phyloP scores from a whole-genome alignment of 306 rosid genomes.

The Quillaja saponaria region DNA sequence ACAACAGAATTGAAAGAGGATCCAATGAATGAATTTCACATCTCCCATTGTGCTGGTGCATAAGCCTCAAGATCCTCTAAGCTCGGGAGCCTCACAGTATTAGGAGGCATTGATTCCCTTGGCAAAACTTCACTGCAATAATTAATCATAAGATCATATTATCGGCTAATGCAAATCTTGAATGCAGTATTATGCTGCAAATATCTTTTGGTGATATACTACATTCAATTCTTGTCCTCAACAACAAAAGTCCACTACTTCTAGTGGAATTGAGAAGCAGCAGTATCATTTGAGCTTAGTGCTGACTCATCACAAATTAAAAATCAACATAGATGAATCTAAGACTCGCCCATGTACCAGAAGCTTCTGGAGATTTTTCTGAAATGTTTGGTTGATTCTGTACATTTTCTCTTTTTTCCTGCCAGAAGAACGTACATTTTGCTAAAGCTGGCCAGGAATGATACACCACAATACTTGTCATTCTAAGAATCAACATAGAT shows the following conservation, averaged over 20 bases:
- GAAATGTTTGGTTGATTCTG: constrained; percentile 72
- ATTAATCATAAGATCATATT: constrained; percentile 39
- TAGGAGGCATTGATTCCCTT: constrained; percentile 89
- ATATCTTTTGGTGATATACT: background rate
- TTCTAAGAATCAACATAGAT: background rate
- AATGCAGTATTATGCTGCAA: constrained; percentile 1
- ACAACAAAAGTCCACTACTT: constrained; percentile 10
- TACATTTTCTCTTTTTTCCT: constrained; percentile 85
- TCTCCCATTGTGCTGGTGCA: constrained; percentile 95
- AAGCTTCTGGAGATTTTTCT: constrained; percentile 81
- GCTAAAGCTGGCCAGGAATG: no score
- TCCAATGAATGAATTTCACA: constrained; percentile 32
- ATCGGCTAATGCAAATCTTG: constrained; percentile 30
- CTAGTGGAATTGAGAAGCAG: background rate
- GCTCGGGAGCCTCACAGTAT: constrained; percentile 86
- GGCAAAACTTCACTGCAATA: constrained; percentile 86
- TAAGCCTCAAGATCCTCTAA: constrained; percentile 75
- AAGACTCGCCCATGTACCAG: constrained; percentile 68
- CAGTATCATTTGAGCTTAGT: constrained; percentile 26
- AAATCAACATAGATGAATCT: constrained; percentile 11
- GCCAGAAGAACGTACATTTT: constrained; percentile 21
- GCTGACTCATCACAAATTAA: background rate
- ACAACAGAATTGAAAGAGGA: constrained; percentile 13
- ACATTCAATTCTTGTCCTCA: constrained; percentile 4
- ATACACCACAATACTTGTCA: no score